Evolutionary conservation across 176 grass and related monocot genomes (phyloP).

Genomic region (Carex cristatella): DNA sequence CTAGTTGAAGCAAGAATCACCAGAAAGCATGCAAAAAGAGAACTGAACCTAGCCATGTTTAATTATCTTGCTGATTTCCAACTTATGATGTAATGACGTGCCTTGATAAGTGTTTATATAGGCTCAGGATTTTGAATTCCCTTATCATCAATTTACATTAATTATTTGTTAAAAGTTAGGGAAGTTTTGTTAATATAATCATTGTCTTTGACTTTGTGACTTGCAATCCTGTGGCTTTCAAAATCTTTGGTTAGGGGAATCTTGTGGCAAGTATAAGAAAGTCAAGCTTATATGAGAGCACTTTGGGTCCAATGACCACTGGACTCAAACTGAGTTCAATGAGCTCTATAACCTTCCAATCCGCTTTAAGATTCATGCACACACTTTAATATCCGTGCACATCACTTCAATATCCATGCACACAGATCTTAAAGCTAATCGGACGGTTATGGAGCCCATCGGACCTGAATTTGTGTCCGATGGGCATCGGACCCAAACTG

Average conservation of each 20-base stretch:
- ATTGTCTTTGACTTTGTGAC: constrained; percentile 4
- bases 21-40: constrained; percentile 22
- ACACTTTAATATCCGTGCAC: no score
- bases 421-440: no score
- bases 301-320: no score
- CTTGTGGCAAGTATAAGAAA: constrained; percentile 21
- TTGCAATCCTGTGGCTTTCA: not conserved
- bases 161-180: not conserved
- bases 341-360: no score
- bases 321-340: no score
- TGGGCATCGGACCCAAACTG: no score
- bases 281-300: not conserved
- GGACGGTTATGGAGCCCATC: no score
- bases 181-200: not conserved
- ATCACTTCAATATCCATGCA: no score
- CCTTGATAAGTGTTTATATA: constrained; percentile 16
- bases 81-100: constrained; percentile 20
- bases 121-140: not conserved
- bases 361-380: no score
- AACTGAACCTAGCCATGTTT: constrained; percentile 10
- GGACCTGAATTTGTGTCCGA: no score
- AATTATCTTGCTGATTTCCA: not conserved
- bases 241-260: constrained; percentile 18
- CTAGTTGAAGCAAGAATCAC: not conserved
- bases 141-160: not conserved